These are phyloP conservation scores for Starmerella geochares DNA, from an alignment of 805 yeast genomes.

Conservation along the genomic window DNA sequence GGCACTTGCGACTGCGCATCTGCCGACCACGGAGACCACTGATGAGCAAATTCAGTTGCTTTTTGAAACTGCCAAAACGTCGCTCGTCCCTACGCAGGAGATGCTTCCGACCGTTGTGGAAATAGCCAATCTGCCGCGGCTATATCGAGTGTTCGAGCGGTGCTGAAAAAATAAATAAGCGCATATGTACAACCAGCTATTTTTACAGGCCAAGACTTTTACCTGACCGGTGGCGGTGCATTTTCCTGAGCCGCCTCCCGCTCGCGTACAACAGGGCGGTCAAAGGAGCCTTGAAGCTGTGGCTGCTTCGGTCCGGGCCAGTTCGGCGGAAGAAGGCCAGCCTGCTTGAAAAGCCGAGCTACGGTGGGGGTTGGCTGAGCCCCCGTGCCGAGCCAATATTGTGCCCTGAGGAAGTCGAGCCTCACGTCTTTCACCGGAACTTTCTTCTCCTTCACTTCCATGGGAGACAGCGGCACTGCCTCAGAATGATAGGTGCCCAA, in stretches of 20 bases:
- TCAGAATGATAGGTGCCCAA: constrained; percentile 86
- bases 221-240: constrained; percentile 24
- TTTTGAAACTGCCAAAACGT: constrained; percentile 54
- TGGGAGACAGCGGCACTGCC: constrained; percentile 57
- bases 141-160: constrained; percentile 86
- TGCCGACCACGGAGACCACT: constrained; percentile 43
- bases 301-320: constrained; percentile 31
- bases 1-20: constrained; percentile 62
- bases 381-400: constrained; percentile 96
- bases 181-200: constrained; percentile 6
- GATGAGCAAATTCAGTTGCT: constrained; percentile 32
- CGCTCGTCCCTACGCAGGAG: constrained; percentile 53
- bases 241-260: constrained; percentile 19
- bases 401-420: constrained; percentile 77
- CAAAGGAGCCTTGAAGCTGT: constrained; percentile 1
- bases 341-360: constrained; percentile 64
- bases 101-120: constrained; percentile 55
- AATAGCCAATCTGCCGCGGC: constrained; percentile 82
- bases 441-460: constrained; percentile 46
- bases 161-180: constrained; percentile 36
- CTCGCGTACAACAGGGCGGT: constrained; percentile 15
- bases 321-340: constrained; percentile 40
- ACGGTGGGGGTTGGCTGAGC: constrained; percentile 88
- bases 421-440: constrained; percentile 66
- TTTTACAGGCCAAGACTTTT: not conserved